Conservation (phyloP, 176 grass and related monocot genomes). For the Hyparrhenia diplandra region DNA sequence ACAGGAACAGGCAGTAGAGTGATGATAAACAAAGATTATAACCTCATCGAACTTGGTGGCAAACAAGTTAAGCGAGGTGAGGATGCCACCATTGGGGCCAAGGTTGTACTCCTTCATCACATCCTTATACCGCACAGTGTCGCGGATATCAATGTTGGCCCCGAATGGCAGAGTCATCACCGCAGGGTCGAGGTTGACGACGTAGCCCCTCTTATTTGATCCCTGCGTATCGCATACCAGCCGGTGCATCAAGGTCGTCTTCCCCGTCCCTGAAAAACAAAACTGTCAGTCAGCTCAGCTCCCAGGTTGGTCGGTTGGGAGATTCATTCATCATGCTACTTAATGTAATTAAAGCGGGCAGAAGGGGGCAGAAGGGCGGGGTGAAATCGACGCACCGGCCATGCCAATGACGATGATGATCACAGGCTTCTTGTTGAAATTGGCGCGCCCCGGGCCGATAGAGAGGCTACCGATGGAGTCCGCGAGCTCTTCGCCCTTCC, state of each 20-base stretch:
- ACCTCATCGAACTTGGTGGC: slow-evolving; percentile 90
- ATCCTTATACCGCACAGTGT: slow-evolving; percentile 89
- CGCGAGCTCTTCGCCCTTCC: slow-evolving; percentile 57
- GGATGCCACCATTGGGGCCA: slow-evolving; percentile 91
- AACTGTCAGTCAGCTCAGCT: background rate
- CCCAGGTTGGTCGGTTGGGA: background rate
- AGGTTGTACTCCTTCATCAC: slow-evolving; percentile 97
- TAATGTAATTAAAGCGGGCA: background rate
- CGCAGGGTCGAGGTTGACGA: slow-evolving; percentile 85
- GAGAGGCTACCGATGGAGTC: slow-evolving; percentile 72
- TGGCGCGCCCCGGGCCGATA: slow-evolving; percentile 38
- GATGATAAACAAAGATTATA: background rate
- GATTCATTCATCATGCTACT: background rate
- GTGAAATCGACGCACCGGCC: slow-evolving; percentile 51
- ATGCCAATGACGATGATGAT: slow-evolving; percentile 92
- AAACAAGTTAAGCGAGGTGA: slow-evolving; percentile 91
- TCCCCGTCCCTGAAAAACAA: slow-evolving; percentile 68
- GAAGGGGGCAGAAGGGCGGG: no score
- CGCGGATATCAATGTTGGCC: slow-evolving; percentile 94
- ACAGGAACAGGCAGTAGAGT: no score
- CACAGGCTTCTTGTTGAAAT: slow-evolving; percentile 87
- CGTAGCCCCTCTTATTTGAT: slow-evolving; percentile 70
- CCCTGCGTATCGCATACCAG: slow-evolving; percentile 66
- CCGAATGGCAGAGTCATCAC: slow-evolving; percentile 87
- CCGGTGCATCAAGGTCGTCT: slow-evolving; percentile 86